These are phyloP conservation scores for Houttuynia cordata DNA, from an alignment of 164 flowering plant genomes.

Conservation along the genomic window DNA sequence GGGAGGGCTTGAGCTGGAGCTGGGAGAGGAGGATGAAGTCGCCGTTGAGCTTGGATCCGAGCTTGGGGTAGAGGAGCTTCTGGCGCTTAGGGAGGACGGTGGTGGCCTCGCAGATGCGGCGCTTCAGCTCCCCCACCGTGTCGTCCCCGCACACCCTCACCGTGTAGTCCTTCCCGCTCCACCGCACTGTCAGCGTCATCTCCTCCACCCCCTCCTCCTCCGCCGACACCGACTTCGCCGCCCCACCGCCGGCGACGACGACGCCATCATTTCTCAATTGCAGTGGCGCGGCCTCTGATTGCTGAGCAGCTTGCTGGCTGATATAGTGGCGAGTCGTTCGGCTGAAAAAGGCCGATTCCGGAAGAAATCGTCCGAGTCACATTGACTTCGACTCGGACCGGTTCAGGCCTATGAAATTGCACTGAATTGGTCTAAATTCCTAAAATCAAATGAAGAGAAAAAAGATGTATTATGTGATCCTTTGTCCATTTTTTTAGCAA, in stretches of 20 bases:
- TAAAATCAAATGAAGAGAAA: too few relatives aligned
- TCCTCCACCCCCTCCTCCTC: conserved; percentile 46
- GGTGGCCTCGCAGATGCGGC: conserved; percentile 78
- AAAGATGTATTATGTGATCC: too few relatives aligned
- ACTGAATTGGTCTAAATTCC: too few relatives aligned
- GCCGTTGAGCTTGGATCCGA: conserved; percentile 62
- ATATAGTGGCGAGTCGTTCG: too few relatives aligned
- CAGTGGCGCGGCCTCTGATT: not conserved
- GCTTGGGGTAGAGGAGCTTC: conserved; percentile 93
- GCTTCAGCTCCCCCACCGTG: conserved; percentile 80
- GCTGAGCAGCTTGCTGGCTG: too few relatives aligned
- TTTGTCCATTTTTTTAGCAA: too few relatives aligned
- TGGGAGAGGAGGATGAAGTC: conserved; percentile 66
- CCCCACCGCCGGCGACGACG: not conserved
- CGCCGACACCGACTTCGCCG: not conserved
- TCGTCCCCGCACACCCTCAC: conserved; percentile 91
- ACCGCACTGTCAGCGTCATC: conserved; percentile 75
- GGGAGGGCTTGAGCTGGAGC: conserved; percentile 65
- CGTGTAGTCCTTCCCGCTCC: conserved; percentile 96
- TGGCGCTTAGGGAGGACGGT: conserved; percentile 89
- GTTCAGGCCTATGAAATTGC: too few relatives aligned
- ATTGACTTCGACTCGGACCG: too few relatives aligned
- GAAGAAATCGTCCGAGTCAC: too few relatives aligned
- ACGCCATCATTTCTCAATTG: not conserved
- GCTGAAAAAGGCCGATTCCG: too few relatives aligned